Evolutionary conservation across 345 rosid species (phyloP), one percentile per base, ranked within the genome.

Genomic region (Citrus australasica): DNA sequence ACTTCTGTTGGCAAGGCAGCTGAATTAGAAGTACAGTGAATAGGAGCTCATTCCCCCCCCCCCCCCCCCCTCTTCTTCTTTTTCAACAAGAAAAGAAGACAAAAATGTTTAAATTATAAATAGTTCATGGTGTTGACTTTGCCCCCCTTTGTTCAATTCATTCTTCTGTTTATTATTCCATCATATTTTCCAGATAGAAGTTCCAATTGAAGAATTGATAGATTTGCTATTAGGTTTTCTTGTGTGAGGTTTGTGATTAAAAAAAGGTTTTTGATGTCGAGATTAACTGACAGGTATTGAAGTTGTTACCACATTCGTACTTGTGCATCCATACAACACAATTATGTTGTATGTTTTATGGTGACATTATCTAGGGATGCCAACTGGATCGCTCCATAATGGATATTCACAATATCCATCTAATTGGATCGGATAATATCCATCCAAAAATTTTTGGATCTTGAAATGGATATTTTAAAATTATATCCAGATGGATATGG

Each of bases 11-110:
- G 80, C 81, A 67, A 35, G 82, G 78, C 76, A 59, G 82, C 79
- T 48, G 81, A 85, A 53, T 70, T 80, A 60, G 80, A 77, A 79
- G 83, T 80, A 84, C 87, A 82, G 86, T 71, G 80, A 80, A 78
- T 81, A 85, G 86, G 82, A 79, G 82, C 69, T 73, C 42, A 60
- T 77, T 0, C 35, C 32, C 0, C 32, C 32, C 32, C 4, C 33
- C 35, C 35, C 5, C 35, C 6, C 35, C 6, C 25, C 17, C 11
- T 13, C 7, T 25, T 1, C 10, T 0, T 2, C 9, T 78, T 76
- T 75, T 63, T 64, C 38, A 59, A 51, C 55, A 67, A 80, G 72
- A 82, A 72, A 69, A 68, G 35, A 64, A 30, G 59, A 75, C 78
- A 19, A 77, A 76, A 79, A 75, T 0, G 65, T 71, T 74, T 69